Evolutionary conservation across 1,284 basidiomycete genomes (phyloP).

Genomic region (Wallemia ichthyophaga): DNA sequence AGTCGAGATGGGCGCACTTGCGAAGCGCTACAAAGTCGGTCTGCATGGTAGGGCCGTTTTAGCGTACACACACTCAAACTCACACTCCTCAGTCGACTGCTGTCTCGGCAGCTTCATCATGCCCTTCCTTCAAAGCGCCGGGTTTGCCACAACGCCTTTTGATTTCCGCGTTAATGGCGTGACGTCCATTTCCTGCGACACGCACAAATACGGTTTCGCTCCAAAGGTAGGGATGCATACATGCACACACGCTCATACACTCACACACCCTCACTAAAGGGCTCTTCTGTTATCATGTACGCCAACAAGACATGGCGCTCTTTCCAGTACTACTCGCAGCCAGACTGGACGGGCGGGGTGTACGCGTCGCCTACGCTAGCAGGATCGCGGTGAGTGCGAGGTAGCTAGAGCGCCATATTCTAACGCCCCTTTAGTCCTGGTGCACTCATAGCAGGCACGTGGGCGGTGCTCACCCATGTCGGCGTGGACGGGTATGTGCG

Average conservation of each 20-base stretch:
- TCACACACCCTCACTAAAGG: slow-evolving; percentile 23
- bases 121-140: slow-evolving; percentile 42
- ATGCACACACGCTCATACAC: neutral
- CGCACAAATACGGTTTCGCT: slow-evolving; percentile 37
- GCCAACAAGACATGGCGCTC: slow-evolving; percentile 35
- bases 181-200: slow-evolving; percentile 46
- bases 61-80: slow-evolving; percentile 1
- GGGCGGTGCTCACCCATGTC: slow-evolving; percentile 83
- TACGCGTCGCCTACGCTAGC: slow-evolving; percentile 62
- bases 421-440: slow-evolving; percentile 32
- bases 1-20: slow-evolving; percentile 41
- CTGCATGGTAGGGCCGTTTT: slow-evolving; percentile 36
- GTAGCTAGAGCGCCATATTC: neutral
- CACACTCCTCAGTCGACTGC: slow-evolving; percentile 21
- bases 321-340: slow-evolving; percentile 57
- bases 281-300: slow-evolving; percentile 86
- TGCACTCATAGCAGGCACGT: slow-evolving; percentile 71
- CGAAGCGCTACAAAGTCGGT: slow-evolving; percentile 42
- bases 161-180: slow-evolving; percentile 75
- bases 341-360: slow-evolving; percentile 48
- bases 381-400: slow-evolving; percentile 39
- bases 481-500: slow-evolving; percentile 69
- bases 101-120: slow-evolving; percentile 77
- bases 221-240: slow-evolving; percentile 28
- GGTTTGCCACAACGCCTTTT: slow-evolving; percentile 25